Evolutionary conservation across 192 early-diverging fungal species (phyloP).

Genomic region (Funneliformis mosseae): DNA sequence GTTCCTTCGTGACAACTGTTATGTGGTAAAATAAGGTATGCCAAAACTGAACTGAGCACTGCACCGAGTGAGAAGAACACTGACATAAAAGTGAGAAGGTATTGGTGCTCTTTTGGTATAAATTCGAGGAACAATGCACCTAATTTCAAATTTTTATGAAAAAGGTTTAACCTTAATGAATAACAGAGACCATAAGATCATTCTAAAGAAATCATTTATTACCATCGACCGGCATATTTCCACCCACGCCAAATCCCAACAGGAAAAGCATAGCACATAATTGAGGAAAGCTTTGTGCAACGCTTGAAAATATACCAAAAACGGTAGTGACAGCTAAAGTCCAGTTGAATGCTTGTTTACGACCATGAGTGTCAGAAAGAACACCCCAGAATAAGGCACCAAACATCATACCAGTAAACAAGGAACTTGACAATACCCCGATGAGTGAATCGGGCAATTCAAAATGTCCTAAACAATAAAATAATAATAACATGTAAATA

Average conservation of each 20-base stretch:
- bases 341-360: conserved; percentile 72
- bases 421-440: conserved; percentile 68
- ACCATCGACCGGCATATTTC: conserved; percentile 66
- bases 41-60: conserved; percentile 67
- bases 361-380: conserved; percentile 71
- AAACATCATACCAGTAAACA: conserved; percentile 80
- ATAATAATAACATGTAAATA: conserved; percentile 8
- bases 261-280: conserved; percentile 67
- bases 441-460: conserved; percentile 63
- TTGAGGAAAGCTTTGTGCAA: conserved; percentile 61
- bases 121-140: conserved; percentile 87
- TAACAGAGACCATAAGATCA: neutral
- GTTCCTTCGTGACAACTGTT: conserved; percentile 64
- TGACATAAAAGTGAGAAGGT: conserved; percentile 81
- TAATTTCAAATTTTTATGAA: conserved; percentile 28
- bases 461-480: conserved; percentile 57
- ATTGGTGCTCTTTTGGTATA: conserved; percentile 74
- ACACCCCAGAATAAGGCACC: conserved; percentile 84
- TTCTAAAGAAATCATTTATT: conserved; percentile 7
- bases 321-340: conserved; percentile 72
- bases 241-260: conserved; percentile 77
- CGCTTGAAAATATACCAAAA: conserved; percentile 73
- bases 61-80: conserved; percentile 85
- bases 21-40: conserved; percentile 65
- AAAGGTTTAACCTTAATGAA: neutral